Percentiles rank a stretch among this genome's conserved stretches.
Conservation (phyloP, 257 asterid species). For the Solanum dulcamara region DNA sequence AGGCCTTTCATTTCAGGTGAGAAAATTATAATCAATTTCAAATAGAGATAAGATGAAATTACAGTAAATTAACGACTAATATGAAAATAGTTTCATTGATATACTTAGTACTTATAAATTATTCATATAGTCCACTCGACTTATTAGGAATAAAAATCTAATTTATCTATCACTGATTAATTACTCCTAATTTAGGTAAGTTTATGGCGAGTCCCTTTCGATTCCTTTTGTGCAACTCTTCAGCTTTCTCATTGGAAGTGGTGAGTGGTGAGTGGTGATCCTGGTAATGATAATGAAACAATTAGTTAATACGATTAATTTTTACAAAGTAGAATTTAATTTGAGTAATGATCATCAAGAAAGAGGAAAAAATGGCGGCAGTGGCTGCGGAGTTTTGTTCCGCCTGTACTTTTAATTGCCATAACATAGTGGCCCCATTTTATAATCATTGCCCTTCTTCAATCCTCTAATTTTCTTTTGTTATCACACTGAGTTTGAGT, state of each 20-base stretch:
- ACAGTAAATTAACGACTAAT: background rate
- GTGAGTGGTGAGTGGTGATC: background rate
- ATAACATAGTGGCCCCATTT: slow-evolving; percentile 30
- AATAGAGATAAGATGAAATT: background rate
- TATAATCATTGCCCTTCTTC: slow-evolving; percentile 21
- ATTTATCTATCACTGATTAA: background rate
- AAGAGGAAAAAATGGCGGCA: slow-evolving; percentile 57
- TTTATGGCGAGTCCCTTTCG: background rate
- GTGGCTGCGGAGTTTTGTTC: slow-evolving; percentile 39
- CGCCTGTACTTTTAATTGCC: background rate
- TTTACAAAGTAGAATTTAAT: background rate
- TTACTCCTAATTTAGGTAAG: background rate
- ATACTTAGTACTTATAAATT: background rate
- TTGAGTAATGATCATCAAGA: slow-evolving; percentile 13
- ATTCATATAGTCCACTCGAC: background rate
- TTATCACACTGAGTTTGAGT: background rate
- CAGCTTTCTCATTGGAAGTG: background rate
- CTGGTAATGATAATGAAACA: background rate
- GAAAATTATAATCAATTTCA: background rate
- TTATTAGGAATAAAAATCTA: background rate
- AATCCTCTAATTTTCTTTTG: background rate
- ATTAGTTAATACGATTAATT: background rate
- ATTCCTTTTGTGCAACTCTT: background rate
- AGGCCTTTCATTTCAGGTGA: background rate
- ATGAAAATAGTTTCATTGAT: background rate